Conservation (phyloP, 2,329 filamentous ascomycete genomes). For the Lasiodiplodia sp. region DNA sequence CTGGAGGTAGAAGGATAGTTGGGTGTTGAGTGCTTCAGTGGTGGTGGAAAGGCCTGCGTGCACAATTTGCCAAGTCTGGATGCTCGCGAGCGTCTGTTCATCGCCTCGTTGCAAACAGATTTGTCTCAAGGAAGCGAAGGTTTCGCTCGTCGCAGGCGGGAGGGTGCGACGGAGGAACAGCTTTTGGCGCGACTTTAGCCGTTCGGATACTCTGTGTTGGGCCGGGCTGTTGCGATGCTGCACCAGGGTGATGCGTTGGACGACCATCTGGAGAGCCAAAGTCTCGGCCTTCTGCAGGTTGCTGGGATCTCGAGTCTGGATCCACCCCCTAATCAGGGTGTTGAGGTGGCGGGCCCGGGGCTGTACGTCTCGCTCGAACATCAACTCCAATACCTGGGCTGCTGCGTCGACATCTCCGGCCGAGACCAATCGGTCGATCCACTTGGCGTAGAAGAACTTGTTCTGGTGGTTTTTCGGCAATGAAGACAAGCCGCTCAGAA, state of each 20-base stretch:
- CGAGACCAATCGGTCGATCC: constrained; percentile 84
- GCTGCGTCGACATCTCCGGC: constrained; percentile 68
- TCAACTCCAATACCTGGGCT: constrained; percentile 74
- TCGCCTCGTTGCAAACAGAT: constrained; percentile 40
- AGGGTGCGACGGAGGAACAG: constrained; percentile 29
- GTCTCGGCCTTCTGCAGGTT: constrained; percentile 43
- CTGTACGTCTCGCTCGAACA: constrained; percentile 72
- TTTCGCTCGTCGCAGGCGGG: constrained; percentile 41
- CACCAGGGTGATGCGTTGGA: constrained; percentile 22
- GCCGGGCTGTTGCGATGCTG: neutral
- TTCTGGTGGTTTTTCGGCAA: constrained; percentile 65
- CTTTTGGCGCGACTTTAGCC: neutral
- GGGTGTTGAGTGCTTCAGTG: constrained; percentile 42
- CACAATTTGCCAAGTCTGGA: constrained; percentile 38
- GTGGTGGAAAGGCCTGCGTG: constrained; percentile 37
- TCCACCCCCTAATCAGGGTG: constrained; percentile 78
- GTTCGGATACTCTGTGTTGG: neutral
- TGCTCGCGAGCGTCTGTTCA: constrained; percentile 46
- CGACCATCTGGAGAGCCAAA: constrained; percentile 47
- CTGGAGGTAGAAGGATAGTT: constrained; percentile 42
- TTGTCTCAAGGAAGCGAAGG: constrained; percentile 43
- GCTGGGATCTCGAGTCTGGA: constrained; percentile 51
- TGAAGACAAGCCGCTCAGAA: constrained; percentile 57
- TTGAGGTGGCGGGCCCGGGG: constrained; percentile 81
- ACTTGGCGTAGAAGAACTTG: constrained; percentile 85